A percentile compares a stretch with the other conserved stretches of the same genome.
Evolutionary conservation across 306 rosid genomes (phyloP).

Genomic region (Inga leiocalycina): DNA sequence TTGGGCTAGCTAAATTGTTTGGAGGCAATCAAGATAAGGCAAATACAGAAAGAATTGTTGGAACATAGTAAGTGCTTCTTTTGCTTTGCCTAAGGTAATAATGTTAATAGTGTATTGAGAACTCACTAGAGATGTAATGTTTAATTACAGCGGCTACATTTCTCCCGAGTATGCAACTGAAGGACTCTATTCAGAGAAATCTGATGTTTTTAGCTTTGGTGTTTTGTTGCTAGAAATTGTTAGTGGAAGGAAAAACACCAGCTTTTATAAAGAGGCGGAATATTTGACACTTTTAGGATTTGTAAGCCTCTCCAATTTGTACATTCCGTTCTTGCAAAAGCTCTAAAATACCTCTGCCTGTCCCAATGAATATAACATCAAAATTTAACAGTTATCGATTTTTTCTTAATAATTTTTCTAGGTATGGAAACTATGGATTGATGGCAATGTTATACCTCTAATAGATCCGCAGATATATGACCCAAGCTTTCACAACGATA

Average conservation of each 20-base stretch:
- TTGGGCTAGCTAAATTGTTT: neutral
- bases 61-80: slow-evolving; percentile 14
- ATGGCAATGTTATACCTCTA: neutral
- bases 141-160: neutral
- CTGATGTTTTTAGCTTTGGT: neutral
- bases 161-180: neutral
- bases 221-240: neutral
- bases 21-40: neutral
- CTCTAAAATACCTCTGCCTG: neutral
- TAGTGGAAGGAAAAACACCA: neutral
- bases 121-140: neutral
- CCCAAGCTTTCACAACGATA: neutral
- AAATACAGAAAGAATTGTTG: neutral
- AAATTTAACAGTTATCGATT: neutral
- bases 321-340: neutral
- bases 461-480: slow-evolving; percentile 28
- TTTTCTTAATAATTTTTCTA: neutral
- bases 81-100: neutral
- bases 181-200: neutral
- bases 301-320: slow-evolving; percentile 7
- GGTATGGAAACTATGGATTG: slow-evolving; percentile 46
- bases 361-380: neutral
- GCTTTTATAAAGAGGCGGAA: neutral
- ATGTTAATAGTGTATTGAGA: neutral
- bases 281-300: neutral